Percentiles rank a stretch among this genome's conserved stretches.
phyloP scores from a whole-genome alignment of 2,329 filamentous ascomycete species.

The Apiospora hydei region DNA sequence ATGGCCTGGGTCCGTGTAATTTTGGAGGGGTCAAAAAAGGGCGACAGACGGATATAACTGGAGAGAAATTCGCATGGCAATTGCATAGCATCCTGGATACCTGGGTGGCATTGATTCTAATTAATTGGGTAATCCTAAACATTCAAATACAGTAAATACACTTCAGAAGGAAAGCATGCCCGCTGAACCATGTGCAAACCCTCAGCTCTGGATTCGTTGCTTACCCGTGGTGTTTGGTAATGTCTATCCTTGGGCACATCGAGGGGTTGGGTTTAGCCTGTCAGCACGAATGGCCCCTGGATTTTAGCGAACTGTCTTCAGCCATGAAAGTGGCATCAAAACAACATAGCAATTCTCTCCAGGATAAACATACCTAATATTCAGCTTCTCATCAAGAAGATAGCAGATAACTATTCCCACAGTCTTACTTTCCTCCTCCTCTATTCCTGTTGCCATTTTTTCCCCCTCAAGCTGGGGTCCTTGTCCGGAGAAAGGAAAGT shows the following conservation, averaged over 20 bases:
- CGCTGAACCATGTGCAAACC: background rate
- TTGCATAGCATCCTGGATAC: background rate
- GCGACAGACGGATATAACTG: no score
- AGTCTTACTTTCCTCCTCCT: no score
- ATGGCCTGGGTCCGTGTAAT: background rate
- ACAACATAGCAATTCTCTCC: background rate
- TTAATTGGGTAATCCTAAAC: background rate
- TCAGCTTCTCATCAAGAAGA: no score
- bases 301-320: background rate
- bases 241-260: background rate
- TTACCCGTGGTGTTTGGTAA: background rate
- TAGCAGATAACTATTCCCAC: no score
- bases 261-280: background rate
- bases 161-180: background rate
- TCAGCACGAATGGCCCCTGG: background rate
- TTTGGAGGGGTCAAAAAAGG: background rate
- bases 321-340: background rate
- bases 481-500: no score
- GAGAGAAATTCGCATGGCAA: background rate
- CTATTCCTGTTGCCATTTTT: no score
- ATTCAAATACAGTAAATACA: background rate
- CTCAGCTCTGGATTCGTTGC: background rate
- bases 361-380: no score
- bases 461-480: no score
- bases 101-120: background rate